A percentile compares a stretch with the other conserved stretches of the same genome.
Conservation (phyloP, 257 asterid genomes). For the Petunia secreta region DNA sequence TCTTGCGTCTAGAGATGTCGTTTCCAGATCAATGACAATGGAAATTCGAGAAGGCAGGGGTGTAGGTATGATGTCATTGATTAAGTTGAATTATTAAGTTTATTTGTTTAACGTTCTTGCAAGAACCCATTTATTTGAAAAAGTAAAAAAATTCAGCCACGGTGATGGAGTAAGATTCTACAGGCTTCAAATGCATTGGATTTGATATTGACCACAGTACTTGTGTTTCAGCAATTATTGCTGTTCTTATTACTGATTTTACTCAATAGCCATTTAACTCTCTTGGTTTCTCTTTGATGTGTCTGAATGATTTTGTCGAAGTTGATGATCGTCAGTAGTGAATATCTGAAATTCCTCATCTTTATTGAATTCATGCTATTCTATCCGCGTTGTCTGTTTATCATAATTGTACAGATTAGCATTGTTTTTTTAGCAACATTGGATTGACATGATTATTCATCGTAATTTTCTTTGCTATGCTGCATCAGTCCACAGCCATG, state of each 20-base stretch:
- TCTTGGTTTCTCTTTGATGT: background rate
- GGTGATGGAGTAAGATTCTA: constrained; percentile 12
- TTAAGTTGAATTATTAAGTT: constrained; percentile 25
- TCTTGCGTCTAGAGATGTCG: constrained; percentile 99
- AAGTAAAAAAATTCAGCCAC: background rate
- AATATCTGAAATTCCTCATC: background rate
- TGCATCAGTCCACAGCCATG: background rate
- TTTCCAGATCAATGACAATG: constrained; percentile 98
- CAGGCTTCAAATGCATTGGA: constrained; percentile 10
- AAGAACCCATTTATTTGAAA: background rate
- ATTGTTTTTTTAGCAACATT: background rate
- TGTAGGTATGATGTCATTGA: constrained; percentile 62
- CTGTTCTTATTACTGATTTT: background rate
- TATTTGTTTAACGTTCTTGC: background rate
- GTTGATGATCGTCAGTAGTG: background rate
- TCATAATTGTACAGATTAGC: background rate
- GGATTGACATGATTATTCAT: background rate
- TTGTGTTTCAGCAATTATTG: background rate
- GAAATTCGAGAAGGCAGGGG: constrained; percentile 99
- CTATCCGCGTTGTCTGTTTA: background rate
- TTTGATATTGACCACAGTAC: background rate
- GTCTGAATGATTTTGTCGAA: background rate
- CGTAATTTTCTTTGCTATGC: background rate
- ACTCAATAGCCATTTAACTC: background rate
- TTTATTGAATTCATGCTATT: background rate